Conservation (phyloP, 2,329 filamentous ascomycete species). For the Curvularia sp. region DNA sequence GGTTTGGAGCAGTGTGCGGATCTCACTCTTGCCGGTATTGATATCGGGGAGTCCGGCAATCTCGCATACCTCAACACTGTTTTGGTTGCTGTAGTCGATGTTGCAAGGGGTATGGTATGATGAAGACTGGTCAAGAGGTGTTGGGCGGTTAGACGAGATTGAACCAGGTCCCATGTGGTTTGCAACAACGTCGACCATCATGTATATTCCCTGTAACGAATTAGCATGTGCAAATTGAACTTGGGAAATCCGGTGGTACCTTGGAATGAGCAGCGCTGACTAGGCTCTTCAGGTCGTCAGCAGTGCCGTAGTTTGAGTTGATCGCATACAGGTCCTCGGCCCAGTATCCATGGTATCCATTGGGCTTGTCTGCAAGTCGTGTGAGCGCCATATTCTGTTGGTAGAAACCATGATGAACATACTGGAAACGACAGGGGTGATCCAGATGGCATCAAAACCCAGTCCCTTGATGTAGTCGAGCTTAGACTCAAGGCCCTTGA, state of each 20-base stretch:
- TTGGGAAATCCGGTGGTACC: slow-evolving; percentile 42
- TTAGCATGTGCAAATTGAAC: slow-evolving; percentile 5
- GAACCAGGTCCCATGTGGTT: slow-evolving; percentile 54
- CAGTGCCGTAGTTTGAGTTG: slow-evolving; percentile 60
- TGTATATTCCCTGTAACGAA: slow-evolving; percentile 48
- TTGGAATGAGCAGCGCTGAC: slow-evolving; percentile 56
- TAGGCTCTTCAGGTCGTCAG: slow-evolving; percentile 57
- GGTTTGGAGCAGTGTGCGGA: slow-evolving; percentile 34
- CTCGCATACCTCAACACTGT: slow-evolving; percentile 40
- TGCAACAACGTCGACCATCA: slow-evolving; percentile 62
- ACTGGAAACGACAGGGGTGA: slow-evolving; percentile 51
- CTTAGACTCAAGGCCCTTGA: slow-evolving; percentile 57
- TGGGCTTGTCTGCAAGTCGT: slow-evolving; percentile 44
- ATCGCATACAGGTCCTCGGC: slow-evolving; percentile 57
- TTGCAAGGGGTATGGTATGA: slow-evolving; percentile 39
- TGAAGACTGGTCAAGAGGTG: slow-evolving; percentile 36
- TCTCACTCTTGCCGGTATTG: slow-evolving; percentile 35
- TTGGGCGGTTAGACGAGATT: slow-evolving; percentile 38
- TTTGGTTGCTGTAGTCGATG: slow-evolving; percentile 45
- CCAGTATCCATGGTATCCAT: slow-evolving; percentile 62
- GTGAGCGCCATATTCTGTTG: slow-evolving; percentile 1
- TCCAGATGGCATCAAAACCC: slow-evolving; percentile 61
- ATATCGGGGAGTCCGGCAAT: slow-evolving; percentile 44
- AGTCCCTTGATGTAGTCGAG: slow-evolving; percentile 61
- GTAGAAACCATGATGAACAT: slow-evolving; percentile 12